Evolutionary conservation across 768 basidiomycete species (phyloP), one percentile per base, ranked within the genome.

Genomic region (Collybia sordida): DNA sequence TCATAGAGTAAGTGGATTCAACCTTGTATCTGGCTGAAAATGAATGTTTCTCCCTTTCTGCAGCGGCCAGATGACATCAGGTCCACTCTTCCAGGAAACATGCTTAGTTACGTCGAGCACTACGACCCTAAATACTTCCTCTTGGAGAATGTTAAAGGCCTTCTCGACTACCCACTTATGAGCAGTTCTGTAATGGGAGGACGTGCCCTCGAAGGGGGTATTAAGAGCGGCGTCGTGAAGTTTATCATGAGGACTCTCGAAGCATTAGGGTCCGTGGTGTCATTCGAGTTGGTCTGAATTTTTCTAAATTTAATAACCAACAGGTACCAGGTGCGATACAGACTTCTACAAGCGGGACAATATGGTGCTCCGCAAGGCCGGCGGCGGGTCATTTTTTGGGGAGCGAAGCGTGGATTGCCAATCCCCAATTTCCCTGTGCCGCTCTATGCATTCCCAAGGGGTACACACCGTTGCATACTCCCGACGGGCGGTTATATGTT

Each of bases 281-380:
- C 11, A 27, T n/a, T 31, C 22, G 14, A 8, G 22, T 45, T 14
- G 11, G 31, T 31, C 9, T 12, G 3, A 31, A n/a, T n/a, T 3
- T 12, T 15, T 8, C 25, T 28, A 8, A 28, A 36, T 23, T 9
- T 45, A 19, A 23, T 31, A 1, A 23, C 12, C 19, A 9, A 18
- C 12, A 83, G 82, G 0, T 90, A 90, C 59, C 88, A 91, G 66
- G 81, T 79, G 2, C 78, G 72, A 17, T 81, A 78, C 64, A 79
- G 76, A n/a, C 66, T 85, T 14, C 68, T 90, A 0, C 85, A 91
- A 58, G 84, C 88, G 19, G 81, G 75, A 0, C 81, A 83, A 28
- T 89, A 89, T 64, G 89, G 89, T 22, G 76, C 79, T 18, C 87
- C 89, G 15, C 89, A 91, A 67, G 70, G 74, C 40, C 80, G 89